Conservation (phyloP, 306 rosid species). For the Prunus dulcis region DNA sequence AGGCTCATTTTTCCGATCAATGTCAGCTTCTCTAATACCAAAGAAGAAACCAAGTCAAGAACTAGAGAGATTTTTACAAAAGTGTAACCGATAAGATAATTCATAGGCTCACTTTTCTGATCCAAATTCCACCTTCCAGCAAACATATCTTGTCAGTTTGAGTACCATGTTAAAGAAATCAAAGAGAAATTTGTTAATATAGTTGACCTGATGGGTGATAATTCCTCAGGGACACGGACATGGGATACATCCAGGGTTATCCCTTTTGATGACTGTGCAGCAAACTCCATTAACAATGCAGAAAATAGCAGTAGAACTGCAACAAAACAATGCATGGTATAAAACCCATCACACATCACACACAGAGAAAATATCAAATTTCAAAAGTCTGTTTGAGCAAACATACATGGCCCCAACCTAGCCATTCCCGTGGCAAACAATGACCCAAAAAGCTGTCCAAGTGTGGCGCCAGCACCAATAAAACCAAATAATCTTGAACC, state of each 20-base stretch:
- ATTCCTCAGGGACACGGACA: conserved; percentile 45
- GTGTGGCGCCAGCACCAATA: conserved; percentile 98
- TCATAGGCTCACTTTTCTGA: not conserved
- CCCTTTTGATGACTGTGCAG: conserved; percentile 85
- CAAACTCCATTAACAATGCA: conserved; percentile 91
- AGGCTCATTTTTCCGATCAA: conserved; percentile 37
- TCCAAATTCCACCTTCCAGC: no score
- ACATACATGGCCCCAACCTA: conserved; percentile 88
- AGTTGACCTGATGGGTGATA: conserved; percentile 69
- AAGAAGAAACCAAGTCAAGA: conserved; percentile 23
- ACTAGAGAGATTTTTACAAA: not conserved
- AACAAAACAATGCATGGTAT: conserved; percentile 17
- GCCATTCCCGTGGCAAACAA: conserved; percentile 92
- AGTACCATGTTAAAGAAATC: no score
- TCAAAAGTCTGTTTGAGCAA: conserved; percentile 21
- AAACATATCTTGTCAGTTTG: no score
- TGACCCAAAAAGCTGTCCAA: conserved; percentile 96
- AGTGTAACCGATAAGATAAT: not conserved
- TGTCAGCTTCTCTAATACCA: conserved; percentile 50
- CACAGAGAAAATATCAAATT: conserved; percentile 1
- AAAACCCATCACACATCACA: conserved; percentile 5
- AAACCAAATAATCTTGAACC: conserved; percentile 99
- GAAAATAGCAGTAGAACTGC: conserved; percentile 79
- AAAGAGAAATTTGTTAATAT: not conserved
- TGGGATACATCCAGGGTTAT: conserved; percentile 47